phyloP scores from a whole-genome alignment of 805 yeast genomes.

The Saccharomycodes ludwigii region DNA sequence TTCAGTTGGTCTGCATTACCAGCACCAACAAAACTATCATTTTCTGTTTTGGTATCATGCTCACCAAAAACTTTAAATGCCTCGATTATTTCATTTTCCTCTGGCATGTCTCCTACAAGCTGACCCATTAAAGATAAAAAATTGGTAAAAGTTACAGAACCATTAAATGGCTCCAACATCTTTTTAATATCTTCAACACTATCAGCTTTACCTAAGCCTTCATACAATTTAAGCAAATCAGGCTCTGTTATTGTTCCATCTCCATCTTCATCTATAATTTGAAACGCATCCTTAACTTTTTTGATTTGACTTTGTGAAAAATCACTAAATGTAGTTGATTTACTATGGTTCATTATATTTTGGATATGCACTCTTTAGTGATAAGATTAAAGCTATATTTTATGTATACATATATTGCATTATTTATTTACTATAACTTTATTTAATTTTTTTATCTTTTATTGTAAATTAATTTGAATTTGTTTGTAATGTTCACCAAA shows the following conservation, averaged over 20 bases:
- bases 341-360: conserved; percentile 17
- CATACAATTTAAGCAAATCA: conserved; percentile 44
- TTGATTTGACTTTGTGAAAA: conserved; percentile 53
- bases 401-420: too few species aligned
- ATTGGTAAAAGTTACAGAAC: conserved; percentile 46
- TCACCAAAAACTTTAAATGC: conserved; percentile 46
- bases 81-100: conserved; percentile 38
- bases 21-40: conserved; percentile 1
- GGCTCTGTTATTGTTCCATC: conserved; percentile 49
- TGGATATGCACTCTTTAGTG: too few species aligned
- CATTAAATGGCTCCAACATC: conserved; percentile 35
- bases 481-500: too few species aligned
- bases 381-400: too few species aligned
- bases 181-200: conserved; percentile 29
- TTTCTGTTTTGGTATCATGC: conserved; percentile 6
- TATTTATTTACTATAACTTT: too few species aligned
- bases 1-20: conserved; percentile 22
- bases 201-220: conserved; percentile 37
- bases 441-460: too few species aligned
- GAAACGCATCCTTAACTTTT: conserved; percentile 62
- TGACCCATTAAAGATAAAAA: conserved; percentile 52
- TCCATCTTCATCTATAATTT: conserved; percentile 69
- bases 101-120: conserved; percentile 38
- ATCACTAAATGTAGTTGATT: conserved; percentile 25
- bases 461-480: too few species aligned